Base-by-base conservation (phyloP, 345 rosid species). In the Citrus australasica region DNA sequence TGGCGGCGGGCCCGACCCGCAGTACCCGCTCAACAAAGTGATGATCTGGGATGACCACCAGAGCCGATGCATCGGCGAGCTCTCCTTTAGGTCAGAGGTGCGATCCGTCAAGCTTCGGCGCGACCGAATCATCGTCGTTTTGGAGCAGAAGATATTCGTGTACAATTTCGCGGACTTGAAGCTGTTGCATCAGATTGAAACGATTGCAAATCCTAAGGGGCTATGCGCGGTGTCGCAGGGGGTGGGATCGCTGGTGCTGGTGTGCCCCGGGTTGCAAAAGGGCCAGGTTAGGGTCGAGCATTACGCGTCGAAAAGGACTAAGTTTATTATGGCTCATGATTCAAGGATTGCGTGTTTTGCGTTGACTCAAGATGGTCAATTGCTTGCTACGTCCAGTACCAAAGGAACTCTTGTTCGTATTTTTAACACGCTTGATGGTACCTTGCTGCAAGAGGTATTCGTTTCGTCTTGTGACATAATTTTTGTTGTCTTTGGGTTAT, bases 1-100 rank as follows among this genome's bases (percentile, higher is more conserved):
- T 3, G 99, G 98, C 25, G 98, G 98, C 7, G 99, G 99, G 21
- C 82, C 92, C n/a, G 88, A 88, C 70, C 98, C 99, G 21, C 90
- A 91, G 65, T 96, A 89, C 66, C 88, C 97, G 17, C 94, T 88
- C 0, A 93, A 85, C n/a, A 95, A 91, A 85, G 96, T 91, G 25
- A 91, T 95, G 96, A 89, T 95, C 67, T 95, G 99, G 99, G 99
- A 95, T 66, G 98, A 95, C 69, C 96, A 93, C 67, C 96, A 89
- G 79, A 85, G 94, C 42, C 88, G 95, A 24, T 93, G 96, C 81
- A 89, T 92, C 42, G 97, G 97, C 0, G 99, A 95, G 84, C 93
- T 95, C 28, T 87, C 97, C 4, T 95, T 95, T 72, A 85, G 99
- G 83, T 92, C 99, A 2, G 97, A 89, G 80, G 98, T 95, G 25